These are phyloP conservation scores for Phtheirospermum japonicum DNA, from an alignment of 257 asterid genomes.

Conservation along the genomic window DNA sequence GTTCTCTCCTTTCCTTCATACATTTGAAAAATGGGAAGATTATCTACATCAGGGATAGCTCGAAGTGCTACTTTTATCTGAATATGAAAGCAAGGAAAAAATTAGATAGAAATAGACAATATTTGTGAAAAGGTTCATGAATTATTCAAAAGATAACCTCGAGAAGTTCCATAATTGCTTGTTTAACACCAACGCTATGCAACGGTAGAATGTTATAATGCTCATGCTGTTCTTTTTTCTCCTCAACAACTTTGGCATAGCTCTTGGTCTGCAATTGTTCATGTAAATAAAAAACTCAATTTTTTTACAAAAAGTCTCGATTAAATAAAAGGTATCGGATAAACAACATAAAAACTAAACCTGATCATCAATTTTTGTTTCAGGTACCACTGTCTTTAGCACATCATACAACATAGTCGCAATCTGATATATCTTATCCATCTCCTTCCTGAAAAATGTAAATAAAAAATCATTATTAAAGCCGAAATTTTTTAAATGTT, in stretches of 20 bases:
- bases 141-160: slow-evolving; percentile 59
- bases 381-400: slow-evolving; percentile 70
- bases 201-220: too few species aligned
- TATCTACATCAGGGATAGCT: too few species aligned
- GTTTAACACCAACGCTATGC: slow-evolving; percentile 80
- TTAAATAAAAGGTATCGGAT: slow-evolving; percentile 20
- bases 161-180: slow-evolving; percentile 93
- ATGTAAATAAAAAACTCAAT: too few species aligned
- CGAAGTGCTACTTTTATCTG: too few species aligned
- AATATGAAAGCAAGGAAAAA: too few species aligned
- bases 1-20: too few species aligned
- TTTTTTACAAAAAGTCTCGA: too few species aligned
- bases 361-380: slow-evolving; percentile 58
- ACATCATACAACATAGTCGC: slow-evolving; percentile 88
- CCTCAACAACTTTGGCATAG: too few species aligned
- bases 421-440: slow-evolving; percentile 86
- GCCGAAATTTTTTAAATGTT: slow-evolving; percentile 6
- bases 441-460: slow-evolving; percentile 69
- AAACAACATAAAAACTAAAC: slow-evolving; percentile 43
- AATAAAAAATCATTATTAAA: slow-evolving; percentile 3
- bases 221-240: too few species aligned
- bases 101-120: too few species aligned
- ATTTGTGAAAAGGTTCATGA: slow-evolving; percentile 21
- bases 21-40: too few species aligned
- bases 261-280: too few species aligned